Percentiles rank a stretch among this genome's conserved stretches.
These are phyloP conservation scores for Pichia sp. DNA, from an alignment of 1,139 yeast species.

Conservation along the genomic window DNA sequence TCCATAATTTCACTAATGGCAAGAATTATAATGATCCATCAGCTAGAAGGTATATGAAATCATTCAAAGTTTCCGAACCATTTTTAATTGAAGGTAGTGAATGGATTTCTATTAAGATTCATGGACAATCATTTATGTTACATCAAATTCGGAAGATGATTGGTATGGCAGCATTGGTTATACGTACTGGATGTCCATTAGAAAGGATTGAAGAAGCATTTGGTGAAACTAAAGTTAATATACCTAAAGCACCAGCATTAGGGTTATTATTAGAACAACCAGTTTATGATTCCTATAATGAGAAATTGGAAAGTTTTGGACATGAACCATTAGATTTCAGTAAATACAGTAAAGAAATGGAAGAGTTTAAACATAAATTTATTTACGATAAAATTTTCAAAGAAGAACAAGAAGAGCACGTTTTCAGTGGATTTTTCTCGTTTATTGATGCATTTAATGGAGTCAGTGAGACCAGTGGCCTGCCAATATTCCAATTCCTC, in stretches of 20 bases:
- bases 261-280: conserved; percentile 89
- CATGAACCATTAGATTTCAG: conserved; percentile 68
- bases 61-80: conserved; percentile 78
- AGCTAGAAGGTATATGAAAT: conserved; percentile 74
- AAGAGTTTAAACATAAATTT: conserved; percentile 75
- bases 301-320: conserved; percentile 66
- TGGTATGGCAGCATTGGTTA: conserved; percentile 83
- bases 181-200: conserved; percentile 79
- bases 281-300: conserved; percentile 80
- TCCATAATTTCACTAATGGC: conserved; percentile 91
- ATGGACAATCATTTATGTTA: conserved; percentile 97
- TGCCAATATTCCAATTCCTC: conserved; percentile 58
- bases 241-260: conserved; percentile 96
- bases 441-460: conserved; percentile 73
- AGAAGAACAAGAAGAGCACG: conserved; percentile 82
- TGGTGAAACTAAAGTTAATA: conserved; percentile 64
- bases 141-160: conserved; percentile 98
- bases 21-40: conserved; percentile 83
- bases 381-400: conserved; percentile 88
- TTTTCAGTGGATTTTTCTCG: conserved; percentile 81
- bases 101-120: conserved; percentile 93
- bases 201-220: conserved; percentile 75
- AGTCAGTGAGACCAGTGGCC: conserved; percentile 27
- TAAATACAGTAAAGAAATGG: conserved; percentile 64
- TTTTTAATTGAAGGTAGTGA: conserved; percentile 89